Base-by-base conservation (phyloP, 2,329 filamentous ascomycete genomes). In the Colletotrichum plurivorum region DNA sequence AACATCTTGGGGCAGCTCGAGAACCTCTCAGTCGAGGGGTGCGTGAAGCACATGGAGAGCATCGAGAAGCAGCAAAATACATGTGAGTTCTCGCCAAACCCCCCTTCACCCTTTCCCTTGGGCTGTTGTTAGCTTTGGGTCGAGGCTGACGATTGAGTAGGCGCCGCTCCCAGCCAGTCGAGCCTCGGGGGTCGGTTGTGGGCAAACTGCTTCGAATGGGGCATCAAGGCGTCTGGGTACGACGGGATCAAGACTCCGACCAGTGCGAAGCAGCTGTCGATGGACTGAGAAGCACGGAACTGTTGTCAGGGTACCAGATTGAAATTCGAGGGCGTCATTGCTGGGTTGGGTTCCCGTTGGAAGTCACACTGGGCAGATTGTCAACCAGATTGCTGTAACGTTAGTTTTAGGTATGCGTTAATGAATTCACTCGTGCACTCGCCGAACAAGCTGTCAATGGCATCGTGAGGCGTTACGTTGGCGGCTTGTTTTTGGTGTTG, bases 181-280 rank as follows among this genome's bases (percentile, higher is more conserved):
- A 52, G 52, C 16, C 43, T 46, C 4, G 65, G 65, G 3, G 59
- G 59, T 3, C 45, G 65, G 15, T 27, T 46, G 1, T 67, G 60
- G 60, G 59, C 65, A 5, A 60, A 67, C 48, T 67, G 65, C 46
- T 67, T 67, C 48, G 65, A 67, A 20, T 67, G 65, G 65, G 65
- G 65, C 12, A 53, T 63, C n/a, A 63, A 67, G 53, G 60, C 65
- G n/a, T 64, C 59, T 18, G 65, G 65, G 31, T 67, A 67, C 27
- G 46, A 67, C 45, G 64, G 48, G 4, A 41, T 53, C 4, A 36
- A 62, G 25, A 43, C 41, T 13, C 41, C 41, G 2, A 16, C 41
- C 16, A 16, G 16, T 16, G 41, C 41, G 13, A 16, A 16, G 41
- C 12, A 12, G 41, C 13, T 43, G 41, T 16, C 13, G 16, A 13